Conservation (phyloP, 345 rosid species). For the Hypericum perforatum region DNA sequence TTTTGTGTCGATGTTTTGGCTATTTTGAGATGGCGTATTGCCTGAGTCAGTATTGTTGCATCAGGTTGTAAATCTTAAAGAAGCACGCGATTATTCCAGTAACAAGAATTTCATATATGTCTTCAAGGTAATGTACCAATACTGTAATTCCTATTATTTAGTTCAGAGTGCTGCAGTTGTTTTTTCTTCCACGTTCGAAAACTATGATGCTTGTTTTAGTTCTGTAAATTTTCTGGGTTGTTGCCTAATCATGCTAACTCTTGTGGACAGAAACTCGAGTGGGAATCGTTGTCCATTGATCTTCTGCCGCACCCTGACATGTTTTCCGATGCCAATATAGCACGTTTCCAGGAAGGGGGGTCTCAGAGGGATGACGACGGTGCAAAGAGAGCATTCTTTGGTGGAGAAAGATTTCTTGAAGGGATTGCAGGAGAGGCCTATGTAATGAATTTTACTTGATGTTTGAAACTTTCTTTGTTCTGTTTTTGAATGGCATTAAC, state of each 20-base stretch:
- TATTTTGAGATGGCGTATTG: slow-evolving; percentile 1
- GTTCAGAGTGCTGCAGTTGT: too few relatives aligned
- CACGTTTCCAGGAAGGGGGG: slow-evolving; percentile 46
- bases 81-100: slow-evolving; percentile 81
- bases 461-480: slow-evolving; percentile 14
- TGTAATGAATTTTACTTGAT: slow-evolving; percentile 40
- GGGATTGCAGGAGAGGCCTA: slow-evolving; percentile 95
- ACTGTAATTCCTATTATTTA: too few relatives aligned
- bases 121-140: slow-evolving; percentile 54
- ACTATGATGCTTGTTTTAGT: neutral
- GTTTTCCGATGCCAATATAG: slow-evolving; percentile 86
- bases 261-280: slow-evolving; percentile 81
- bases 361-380: slow-evolving; percentile 93
- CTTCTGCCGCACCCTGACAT: slow-evolving; percentile 99
- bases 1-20: neutral
- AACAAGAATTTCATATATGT: slow-evolving; percentile 73
- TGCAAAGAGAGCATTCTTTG: slow-evolving; percentile 96
- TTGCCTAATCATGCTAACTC: slow-evolving; percentile 26
- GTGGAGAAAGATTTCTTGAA: slow-evolving; percentile 94
- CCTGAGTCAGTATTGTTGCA: slow-evolving; percentile 9
- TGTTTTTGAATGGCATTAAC: slow-evolving; percentile 7
- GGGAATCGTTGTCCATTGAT: slow-evolving; percentile 95
- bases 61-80: slow-evolving; percentile 93
- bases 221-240: neutral
- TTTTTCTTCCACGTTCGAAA: too few relatives aligned